Evolutionary conservation across 2,329 filamentous ascomycete species (phyloP).

Genomic region (Colletotrichum salicis): DNA sequence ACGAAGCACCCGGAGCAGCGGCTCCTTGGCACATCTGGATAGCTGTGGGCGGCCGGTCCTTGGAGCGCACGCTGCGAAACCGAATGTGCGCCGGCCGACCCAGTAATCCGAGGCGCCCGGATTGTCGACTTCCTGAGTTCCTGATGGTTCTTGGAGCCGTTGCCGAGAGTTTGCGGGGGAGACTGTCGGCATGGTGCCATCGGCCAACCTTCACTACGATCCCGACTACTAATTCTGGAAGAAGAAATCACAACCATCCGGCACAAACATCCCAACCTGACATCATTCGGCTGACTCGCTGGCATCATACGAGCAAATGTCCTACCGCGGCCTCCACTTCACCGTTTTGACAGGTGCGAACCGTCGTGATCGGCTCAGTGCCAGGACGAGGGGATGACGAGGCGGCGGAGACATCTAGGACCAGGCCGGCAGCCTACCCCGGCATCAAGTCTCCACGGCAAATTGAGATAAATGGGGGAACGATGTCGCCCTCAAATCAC

Average conservation of each 20-base stretch:
- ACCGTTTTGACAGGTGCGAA: conserved; percentile 24
- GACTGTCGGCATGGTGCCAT: conserved; percentile 8
- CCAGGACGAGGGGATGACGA: conserved; percentile 28
- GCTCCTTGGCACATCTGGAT: not conserved
- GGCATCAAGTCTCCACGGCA: conserved; percentile 1
- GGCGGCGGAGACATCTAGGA: conserved; percentile 26
- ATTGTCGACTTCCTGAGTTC: not conserved
- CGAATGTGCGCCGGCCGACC: not conserved
- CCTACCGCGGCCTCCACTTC: conserved; percentile 3
- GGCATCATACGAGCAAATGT: conserved; percentile 14
- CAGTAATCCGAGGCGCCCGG: conserved; percentile 6
- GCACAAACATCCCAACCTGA: not conserved
- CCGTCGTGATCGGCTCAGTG: conserved; percentile 18
- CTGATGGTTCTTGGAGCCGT: not conserved
- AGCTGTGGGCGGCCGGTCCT: conserved; percentile 14
- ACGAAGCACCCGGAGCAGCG: not conserved
- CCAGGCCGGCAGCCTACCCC: conserved; percentile 10
- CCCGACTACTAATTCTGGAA: conserved; percentile 11
- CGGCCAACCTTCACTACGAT: conserved; percentile 2
- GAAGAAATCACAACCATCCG: not conserved
- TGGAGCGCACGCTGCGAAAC: not conserved
- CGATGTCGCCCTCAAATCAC: conserved; percentile 7
- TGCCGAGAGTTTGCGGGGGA: not conserved
- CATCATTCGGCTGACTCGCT: conserved; percentile 31
- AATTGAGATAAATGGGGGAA: conserved; percentile 7